A percentile compares a stretch with the other conserved stretches of the same genome.
Conservation (phyloP, 768 basidiomycete species). For the Termitomyces sp. region DNA sequence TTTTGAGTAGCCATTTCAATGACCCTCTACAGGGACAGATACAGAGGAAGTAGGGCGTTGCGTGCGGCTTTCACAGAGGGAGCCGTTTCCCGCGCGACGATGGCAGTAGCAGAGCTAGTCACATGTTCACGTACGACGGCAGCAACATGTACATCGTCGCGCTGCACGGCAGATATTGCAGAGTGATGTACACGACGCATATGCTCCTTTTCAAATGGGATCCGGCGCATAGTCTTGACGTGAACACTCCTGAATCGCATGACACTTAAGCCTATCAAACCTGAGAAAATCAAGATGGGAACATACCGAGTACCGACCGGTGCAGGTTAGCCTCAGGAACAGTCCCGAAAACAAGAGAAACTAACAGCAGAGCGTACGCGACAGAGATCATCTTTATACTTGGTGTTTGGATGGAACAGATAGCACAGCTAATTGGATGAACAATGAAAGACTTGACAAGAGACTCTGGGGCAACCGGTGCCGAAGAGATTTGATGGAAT, state of each 20-base stretch:
- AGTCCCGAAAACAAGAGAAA: constrained; percentile 5
- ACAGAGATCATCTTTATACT: constrained; percentile 11
- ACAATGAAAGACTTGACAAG: neutral
- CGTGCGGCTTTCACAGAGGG: neutral
- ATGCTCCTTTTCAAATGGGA: neutral
- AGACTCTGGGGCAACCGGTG: constrained; percentile 18
- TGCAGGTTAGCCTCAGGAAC: constrained; percentile 10
- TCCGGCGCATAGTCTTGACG: constrained; percentile 9
- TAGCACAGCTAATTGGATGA: constrained; percentile 12
- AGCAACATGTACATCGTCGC: neutral
- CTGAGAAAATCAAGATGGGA: neutral
- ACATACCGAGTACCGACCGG: constrained; percentile 12
- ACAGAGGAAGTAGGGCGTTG: neutral
- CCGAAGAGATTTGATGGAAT: constrained; percentile 12
- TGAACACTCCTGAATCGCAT: neutral
- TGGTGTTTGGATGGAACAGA: neutral
- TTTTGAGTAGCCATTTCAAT: neutral
- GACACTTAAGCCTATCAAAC: neutral
- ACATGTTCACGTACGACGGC: neutral
- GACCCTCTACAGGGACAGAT: neutral
- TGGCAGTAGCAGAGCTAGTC: neutral
- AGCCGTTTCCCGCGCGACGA: neutral
- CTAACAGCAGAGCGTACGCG: constrained; percentile 9
- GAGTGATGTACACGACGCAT: constrained; percentile 10
- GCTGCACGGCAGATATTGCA: constrained; percentile 1